A percentile compares a stretch with the other conserved stretches of the same genome.
Evolutionary conservation across 2,329 filamentous ascomycete genomes (phyloP).

Genomic region (Thielaviopsis musarum): DNA sequence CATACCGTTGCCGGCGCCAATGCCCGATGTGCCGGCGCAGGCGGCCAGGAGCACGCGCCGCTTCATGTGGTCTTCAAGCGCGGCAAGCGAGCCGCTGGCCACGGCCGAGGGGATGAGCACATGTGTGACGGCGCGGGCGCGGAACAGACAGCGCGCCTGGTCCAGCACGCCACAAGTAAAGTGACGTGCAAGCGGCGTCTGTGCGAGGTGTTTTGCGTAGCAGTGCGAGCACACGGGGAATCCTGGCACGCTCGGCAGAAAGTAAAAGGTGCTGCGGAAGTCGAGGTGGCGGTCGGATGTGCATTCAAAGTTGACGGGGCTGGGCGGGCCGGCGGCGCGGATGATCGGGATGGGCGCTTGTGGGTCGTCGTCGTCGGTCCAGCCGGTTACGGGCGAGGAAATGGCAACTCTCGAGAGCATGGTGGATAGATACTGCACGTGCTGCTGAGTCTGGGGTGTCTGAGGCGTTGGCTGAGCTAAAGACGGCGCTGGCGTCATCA

Average conservation of each 20-base stretch:
- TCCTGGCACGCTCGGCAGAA: constrained; percentile 15
- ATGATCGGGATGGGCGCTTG: neutral
- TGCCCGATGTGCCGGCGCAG: constrained; percentile 18
- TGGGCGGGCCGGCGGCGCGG: neutral
- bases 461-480: neutral
- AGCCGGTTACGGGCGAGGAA: neutral
- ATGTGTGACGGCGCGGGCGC: neutral
- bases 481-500: neutral
- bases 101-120: neutral
- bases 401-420: neutral
- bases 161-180: constrained; percentile 15
- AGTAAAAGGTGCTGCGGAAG: constrained; percentile 21
- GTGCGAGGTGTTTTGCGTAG: constrained; percentile 22
- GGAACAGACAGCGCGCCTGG: constrained; percentile 5
- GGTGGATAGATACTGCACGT: neutral
- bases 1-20: constrained; percentile 15
- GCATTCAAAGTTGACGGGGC: constrained; percentile 1
- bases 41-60: constrained; percentile 15
- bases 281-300: constrained; percentile 11
- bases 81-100: constrained; percentile 5
- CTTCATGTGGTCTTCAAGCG: constrained; percentile 17
- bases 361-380: constrained; percentile 3
- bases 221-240: constrained; percentile 26
- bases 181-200: constrained; percentile 16
- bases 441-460: neutral